Evolutionary conservation across 2,329 filamentous ascomycete species (phyloP), one percentile per base, ranked within the genome.

Genomic region (Calonectria ilicicola): DNA sequence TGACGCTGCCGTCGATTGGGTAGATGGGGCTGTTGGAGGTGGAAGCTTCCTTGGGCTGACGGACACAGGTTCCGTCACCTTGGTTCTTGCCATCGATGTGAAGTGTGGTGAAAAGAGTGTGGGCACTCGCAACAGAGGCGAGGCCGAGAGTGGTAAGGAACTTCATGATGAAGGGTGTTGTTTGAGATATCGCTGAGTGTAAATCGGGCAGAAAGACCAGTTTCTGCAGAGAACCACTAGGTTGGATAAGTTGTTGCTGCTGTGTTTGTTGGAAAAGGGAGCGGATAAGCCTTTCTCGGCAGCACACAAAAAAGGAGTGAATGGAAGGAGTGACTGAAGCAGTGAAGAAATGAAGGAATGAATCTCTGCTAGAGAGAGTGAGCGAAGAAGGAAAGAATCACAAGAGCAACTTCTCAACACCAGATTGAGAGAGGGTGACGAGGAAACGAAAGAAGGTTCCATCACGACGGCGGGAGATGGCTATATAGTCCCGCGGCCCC

Each of bases 11-110:
- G 17, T 83, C 81, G 19, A 95, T 81, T 72, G 89, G 86, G 5
- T 84, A 83, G 65, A 95, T 87, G 32, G 93, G 93, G 42, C 81
- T 82, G 6, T 89, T 93, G 63, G 89, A 87, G 0, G 86, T 88
- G 8, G 82, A 81, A 3, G 86, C 83, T 67, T 90, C 84, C 47
- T 83, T 86, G 67, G 90, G 90, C 89, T 93, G 93, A 49, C 93
- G 91, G 64, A 95, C 88, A 78, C 93, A 95, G 29, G 91, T 92
- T 35, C 90, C 93, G 79, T 94, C 91, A 73, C 93, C 93, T 82
- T 95, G 91, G 77, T 89, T 88, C 60, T 88, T 83, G 72, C 89
- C 89, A 77, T 93, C 86, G 76, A 94, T 83, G 76, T 89, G 92
- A 62, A 94, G 84, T 5, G 89, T 93, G 1, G 91, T 92, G 80